Evolutionary conservation across 2,329 filamentous ascomycete genomes (phyloP).

Genomic region (Clonostachys rosea): DNA sequence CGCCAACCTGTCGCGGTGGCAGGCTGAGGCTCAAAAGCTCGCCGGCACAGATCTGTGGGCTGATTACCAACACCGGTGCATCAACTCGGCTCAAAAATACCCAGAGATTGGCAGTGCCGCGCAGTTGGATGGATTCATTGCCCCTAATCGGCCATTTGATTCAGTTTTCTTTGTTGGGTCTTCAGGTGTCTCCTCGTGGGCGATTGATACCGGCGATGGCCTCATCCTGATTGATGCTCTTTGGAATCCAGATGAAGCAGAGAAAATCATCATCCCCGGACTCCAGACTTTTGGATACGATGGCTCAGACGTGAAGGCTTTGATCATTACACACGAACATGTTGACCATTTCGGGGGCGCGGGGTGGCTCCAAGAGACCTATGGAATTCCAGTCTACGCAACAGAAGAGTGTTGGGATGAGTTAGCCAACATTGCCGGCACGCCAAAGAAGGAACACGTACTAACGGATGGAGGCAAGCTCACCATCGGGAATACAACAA

Average conservation of each 20-base stretch:
- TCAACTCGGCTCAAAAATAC: constrained; percentile 8
- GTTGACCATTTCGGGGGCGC: constrained; percentile 18
- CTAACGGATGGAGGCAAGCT: constrained; percentile 8
- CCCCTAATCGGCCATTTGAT: constrained; percentile 10
- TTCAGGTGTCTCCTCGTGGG: constrained; percentile 14
- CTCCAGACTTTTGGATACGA: constrained; percentile 10
- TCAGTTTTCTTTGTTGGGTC: constrained; percentile 13
- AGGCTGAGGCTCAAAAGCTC: constrained; percentile 6
- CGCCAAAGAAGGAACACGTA: constrained; percentile 4
- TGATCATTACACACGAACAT: constrained; percentile 19
- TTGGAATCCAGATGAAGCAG: constrained; percentile 9
- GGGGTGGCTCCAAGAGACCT: constrained; percentile 13
- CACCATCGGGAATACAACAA: constrained; percentile 12
- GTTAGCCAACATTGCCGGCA: constrained; percentile 2
- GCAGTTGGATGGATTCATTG: constrained; percentile 8
- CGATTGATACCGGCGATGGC: constrained; percentile 15
- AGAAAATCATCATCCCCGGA: constrained; percentile 9
- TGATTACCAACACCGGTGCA: constrained; percentile 9
- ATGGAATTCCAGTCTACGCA: constrained; percentile 8
- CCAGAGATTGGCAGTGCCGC: constrained; percentile 5
- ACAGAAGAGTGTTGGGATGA: constrained; percentile 6
- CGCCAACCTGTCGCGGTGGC: constrained; percentile 7
- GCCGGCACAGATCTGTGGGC: constrained; percentile 6
- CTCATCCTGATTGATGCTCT: constrained; percentile 14
- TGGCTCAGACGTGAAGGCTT: constrained; percentile 16